Percentiles rank a stretch among this genome's conserved stretches.
These are phyloP conservation scores for Parastagonospora avenae DNA, from an alignment of 2,329 filamentous ascomycete species.

Conservation along the genomic window DNA sequence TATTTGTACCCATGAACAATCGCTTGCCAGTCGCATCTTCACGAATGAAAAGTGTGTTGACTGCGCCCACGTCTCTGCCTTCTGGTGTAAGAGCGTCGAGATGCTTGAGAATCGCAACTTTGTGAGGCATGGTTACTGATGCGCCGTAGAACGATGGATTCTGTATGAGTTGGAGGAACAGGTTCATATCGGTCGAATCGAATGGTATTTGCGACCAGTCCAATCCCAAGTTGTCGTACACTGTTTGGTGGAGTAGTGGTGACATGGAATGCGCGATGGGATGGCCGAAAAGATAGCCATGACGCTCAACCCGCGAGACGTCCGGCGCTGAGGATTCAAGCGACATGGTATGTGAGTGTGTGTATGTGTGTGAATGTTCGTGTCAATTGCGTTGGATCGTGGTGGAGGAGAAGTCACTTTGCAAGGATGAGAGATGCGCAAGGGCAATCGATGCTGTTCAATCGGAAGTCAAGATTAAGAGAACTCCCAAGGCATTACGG, in stretches of 20 bases:
- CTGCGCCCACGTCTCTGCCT: constrained; percentile 74
- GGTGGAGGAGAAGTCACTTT: too few species aligned
- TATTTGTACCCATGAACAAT: constrained; percentile 75
- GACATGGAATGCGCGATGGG: constrained; percentile 63
- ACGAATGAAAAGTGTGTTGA: constrained; percentile 77
- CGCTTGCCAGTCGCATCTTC: constrained; percentile 54
- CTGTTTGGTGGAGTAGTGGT: constrained; percentile 59
- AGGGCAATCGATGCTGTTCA: too few species aligned
- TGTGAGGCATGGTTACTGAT: constrained; percentile 83
- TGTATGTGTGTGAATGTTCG: neutral
- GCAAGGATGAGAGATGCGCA: too few species aligned
- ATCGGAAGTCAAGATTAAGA: neutral
- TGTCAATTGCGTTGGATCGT: neutral
- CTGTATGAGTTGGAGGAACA: constrained; percentile 56
- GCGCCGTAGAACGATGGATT: constrained; percentile 69
- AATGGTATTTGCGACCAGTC: constrained; percentile 60
- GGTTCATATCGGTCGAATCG: constrained; percentile 51
- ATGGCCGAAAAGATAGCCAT: constrained; percentile 63
- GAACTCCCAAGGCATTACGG: neutral
- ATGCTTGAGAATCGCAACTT: constrained; percentile 74
- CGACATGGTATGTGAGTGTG: constrained; percentile 15
- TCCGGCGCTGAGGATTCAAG: constrained; percentile 17
- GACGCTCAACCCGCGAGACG: constrained; percentile 43
- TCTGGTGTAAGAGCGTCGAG: constrained; percentile 76
- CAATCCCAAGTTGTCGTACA: constrained; percentile 57